These are phyloP conservation scores for Decorospora gaudefroyi DNA, from an alignment of 2,329 filamentous ascomycete genomes.

Conservation along the genomic window DNA sequence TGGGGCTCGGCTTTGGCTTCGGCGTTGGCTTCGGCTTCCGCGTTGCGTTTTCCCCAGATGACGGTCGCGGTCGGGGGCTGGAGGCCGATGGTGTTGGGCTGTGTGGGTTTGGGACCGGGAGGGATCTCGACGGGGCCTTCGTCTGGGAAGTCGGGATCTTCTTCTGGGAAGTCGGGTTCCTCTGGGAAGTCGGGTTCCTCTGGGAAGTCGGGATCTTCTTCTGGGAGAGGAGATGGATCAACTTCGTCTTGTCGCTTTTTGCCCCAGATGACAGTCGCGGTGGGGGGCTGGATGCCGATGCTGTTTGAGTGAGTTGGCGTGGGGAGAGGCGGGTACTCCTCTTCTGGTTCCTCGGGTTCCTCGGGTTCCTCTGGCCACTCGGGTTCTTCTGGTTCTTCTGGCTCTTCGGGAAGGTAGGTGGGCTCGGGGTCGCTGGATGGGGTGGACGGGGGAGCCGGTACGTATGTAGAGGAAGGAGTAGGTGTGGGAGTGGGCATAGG, in stretches of 20 bases:
- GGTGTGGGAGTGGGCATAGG: slow-evolving; percentile 11
- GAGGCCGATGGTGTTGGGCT: slow-evolving; percentile 15
- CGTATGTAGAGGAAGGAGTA: slow-evolving; percentile 7
- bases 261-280: slow-evolving; percentile 19
- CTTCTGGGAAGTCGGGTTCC: slow-evolving; percentile 12
- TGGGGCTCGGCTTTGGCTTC: slow-evolving; percentile 9
- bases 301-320: slow-evolving; percentile 16
- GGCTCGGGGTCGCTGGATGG: slow-evolving; percentile 1
- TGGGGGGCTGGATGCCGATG: slow-evolving; percentile 16
- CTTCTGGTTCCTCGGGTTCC: slow-evolving; percentile 13
- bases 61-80: slow-evolving; percentile 17
- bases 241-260: slow-evolving; percentile 20
- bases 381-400: slow-evolving; percentile 17
- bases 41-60: slow-evolving; percentile 14
- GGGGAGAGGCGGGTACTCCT: slow-evolving; percentile 7
- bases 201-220: slow-evolving; percentile 12
- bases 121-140: neutral
- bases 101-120: neutral
- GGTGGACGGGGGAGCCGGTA: slow-evolving; percentile 2
- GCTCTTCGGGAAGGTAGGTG: slow-evolving; percentile 8
- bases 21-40: neutral
- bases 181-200: slow-evolving; percentile 6
- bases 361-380: slow-evolving; percentile 12
- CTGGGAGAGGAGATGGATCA: neutral
- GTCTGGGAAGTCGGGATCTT: slow-evolving; percentile 11